Evolutionary conservation across 805 yeast genomes (phyloP).

Genomic region (Sporopachydermia quercuum): DNA sequence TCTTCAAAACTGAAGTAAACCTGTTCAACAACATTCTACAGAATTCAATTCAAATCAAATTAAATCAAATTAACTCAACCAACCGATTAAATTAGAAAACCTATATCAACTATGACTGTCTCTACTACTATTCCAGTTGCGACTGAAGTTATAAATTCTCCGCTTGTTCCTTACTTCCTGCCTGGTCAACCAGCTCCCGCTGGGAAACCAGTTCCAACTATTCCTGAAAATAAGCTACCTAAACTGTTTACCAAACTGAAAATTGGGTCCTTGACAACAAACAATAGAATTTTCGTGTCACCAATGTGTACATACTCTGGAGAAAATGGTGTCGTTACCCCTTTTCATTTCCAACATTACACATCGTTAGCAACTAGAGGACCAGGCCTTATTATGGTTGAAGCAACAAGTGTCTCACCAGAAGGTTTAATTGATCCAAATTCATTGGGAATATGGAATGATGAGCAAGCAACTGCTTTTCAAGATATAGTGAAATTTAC

Average conservation of each 20-base stretch:
- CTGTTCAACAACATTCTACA: too few species aligned
- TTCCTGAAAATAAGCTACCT: slow-evolving; percentile 21
- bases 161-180: neutral
- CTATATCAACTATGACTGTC: too few species aligned
- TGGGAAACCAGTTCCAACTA: slow-evolving; percentile 18
- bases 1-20: too few species aligned
- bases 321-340: slow-evolving; percentile 25
- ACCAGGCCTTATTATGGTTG: slow-evolving; percentile 32
- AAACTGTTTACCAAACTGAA: slow-evolving; percentile 28
- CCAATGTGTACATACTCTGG: slow-evolving; percentile 44
- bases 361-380: slow-evolving; percentile 33
- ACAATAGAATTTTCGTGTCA: slow-evolving; percentile 39
- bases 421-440: slow-evolving; percentile 28
- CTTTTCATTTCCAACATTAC: slow-evolving; percentile 34
- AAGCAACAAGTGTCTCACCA: slow-evolving; percentile 27
- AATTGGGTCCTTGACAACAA: slow-evolving; percentile 24
- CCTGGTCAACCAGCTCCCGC: slow-evolving; percentile 1
- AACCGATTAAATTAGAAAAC: too few species aligned
- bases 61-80: too few species aligned
- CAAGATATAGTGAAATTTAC: neutral
- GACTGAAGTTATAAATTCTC: neutral
- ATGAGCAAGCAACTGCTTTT: slow-evolving; percentile 30
- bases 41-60: too few species aligned
- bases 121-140: neutral
- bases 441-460: slow-evolving; percentile 36